These are phyloP conservation scores for Podaxis rugospora DNA, from an alignment of 768 basidiomycete species.

Conservation along the genomic window DNA sequence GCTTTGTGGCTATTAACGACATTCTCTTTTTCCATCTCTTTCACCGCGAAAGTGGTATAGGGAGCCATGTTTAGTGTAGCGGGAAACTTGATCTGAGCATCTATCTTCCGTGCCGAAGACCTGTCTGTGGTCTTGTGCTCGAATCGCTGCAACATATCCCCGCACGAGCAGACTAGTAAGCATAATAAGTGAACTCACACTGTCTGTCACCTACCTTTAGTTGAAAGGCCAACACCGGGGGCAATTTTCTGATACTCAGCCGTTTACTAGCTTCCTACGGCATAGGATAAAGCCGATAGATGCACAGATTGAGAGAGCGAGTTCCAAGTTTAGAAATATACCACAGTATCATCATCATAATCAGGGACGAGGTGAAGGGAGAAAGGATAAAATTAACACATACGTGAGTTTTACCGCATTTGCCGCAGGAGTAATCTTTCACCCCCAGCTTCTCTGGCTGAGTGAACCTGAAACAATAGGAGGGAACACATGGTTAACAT, in stretches of 20 bases:
- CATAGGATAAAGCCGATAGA: conserved; percentile 1
- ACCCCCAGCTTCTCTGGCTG: conserved; percentile 78
- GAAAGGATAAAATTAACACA: conserved; percentile 17
- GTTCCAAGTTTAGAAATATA: neutral
- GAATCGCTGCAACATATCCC: conserved; percentile 64
- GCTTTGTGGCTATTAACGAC: conserved; percentile 11
- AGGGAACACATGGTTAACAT: conserved; percentile 10
- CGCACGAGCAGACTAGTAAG: neutral
- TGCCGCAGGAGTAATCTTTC: conserved; percentile 81
- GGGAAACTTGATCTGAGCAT: conserved; percentile 78
- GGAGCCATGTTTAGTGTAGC: conserved; percentile 84
- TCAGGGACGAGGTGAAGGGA: neutral
- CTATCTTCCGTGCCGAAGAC: conserved; percentile 77
- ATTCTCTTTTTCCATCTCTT: conserved; percentile 43
- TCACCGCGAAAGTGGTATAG: conserved; percentile 66
- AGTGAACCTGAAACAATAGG: conserved; percentile 56
- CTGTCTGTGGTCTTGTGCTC: conserved; percentile 80
- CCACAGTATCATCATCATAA: neutral
- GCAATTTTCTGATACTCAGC: conserved; percentile 78
- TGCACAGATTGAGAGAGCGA: neutral
- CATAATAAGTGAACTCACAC: too few species aligned
- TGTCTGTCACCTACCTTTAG: conserved; percentile 63
- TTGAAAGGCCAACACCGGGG: conserved; percentile 89
- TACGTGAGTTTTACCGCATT: conserved; percentile 73
- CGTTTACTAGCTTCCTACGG: conserved; percentile 76